These are phyloP conservation scores for Antitrichia curtipendula DNA, from an alignment of 225 moss, liverwort and hornwort species.

Conservation along the genomic window DNA sequence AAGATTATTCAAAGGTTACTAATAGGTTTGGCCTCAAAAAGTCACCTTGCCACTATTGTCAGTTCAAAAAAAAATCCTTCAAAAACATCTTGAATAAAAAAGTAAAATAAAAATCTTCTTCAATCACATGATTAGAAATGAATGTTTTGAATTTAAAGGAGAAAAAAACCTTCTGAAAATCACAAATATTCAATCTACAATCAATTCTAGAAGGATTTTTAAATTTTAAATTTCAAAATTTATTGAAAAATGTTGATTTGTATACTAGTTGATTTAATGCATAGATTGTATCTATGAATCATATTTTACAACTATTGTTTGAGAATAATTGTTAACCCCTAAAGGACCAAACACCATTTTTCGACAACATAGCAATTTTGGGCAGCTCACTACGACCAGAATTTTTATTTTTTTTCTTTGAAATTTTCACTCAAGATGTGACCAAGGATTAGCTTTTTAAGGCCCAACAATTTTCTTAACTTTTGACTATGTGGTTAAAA, in stretches of 20 bases:
- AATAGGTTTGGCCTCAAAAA: too few relatives aligned
- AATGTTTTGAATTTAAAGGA: not conserved
- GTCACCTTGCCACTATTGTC: too few relatives aligned
- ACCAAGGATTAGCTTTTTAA: too few relatives aligned
- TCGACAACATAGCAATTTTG: too few relatives aligned
- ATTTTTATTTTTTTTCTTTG: too few relatives aligned
- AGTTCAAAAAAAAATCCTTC: not conserved
- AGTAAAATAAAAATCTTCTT: not conserved
- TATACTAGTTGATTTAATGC: accelerated
- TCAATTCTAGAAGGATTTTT: not conserved
- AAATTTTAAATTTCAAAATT: not conserved
- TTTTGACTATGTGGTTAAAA: too few relatives aligned
- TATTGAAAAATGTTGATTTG: not conserved
- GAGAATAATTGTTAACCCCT: too few relatives aligned
- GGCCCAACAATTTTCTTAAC: too few relatives aligned
- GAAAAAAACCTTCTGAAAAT: not conserved
- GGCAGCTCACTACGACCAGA: too few relatives aligned
- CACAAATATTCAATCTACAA: not conserved
- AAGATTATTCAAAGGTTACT: not conserved
- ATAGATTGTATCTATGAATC: accelerated
- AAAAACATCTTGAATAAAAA: not conserved
- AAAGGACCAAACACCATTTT: too few relatives aligned
- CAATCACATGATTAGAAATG: too few relatives aligned
- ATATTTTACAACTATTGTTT: not conserved
- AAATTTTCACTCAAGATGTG: too few relatives aligned